Percentiles rank a stretch among this genome's conserved stretches.
Conservation (phyloP, 805 yeast genomes). For the Candida glaebosa region DNA sequence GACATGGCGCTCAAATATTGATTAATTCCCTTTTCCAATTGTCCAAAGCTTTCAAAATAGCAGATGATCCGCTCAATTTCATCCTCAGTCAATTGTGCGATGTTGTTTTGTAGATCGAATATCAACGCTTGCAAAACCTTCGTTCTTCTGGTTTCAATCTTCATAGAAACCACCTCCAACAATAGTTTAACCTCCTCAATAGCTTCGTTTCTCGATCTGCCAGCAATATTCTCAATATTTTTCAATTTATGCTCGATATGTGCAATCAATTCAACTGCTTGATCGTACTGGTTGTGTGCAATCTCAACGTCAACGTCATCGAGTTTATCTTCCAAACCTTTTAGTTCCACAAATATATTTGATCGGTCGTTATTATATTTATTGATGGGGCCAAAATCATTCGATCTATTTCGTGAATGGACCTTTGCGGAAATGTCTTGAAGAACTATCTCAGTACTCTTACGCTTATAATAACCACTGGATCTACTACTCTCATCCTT, state of each 20-base stretch:
- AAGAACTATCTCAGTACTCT: constrained; percentile 40
- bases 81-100: constrained; percentile 25
- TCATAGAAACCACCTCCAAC: constrained; percentile 40
- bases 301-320: constrained; percentile 69
- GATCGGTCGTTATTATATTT: constrained; percentile 16
- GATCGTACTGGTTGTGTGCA: constrained; percentile 54
- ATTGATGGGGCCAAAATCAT: constrained; percentile 31
- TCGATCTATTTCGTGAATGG: constrained; percentile 56
- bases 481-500: constrained; percentile 28
- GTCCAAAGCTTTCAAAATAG: constrained; percentile 32
- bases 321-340: constrained; percentile 54
- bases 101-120: constrained; percentile 36
- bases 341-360: constrained; percentile 44
- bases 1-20: constrained; percentile 35
- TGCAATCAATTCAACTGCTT: constrained; percentile 40
- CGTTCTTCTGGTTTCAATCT: constrained; percentile 34
- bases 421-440: constrained; percentile 60
- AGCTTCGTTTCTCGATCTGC: constrained; percentile 1
- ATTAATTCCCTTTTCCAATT: constrained; percentile 33
- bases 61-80: constrained; percentile 33
- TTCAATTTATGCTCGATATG: constrained; percentile 33
- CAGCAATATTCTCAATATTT: constrained; percentile 22
- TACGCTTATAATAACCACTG: constrained; percentile 21
- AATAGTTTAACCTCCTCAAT: constrained; percentile 24
- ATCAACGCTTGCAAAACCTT: constrained; percentile 34